Percentiles rank a stretch among this genome's conserved stretches.
These are phyloP conservation scores for Fusarium mundagurra DNA, from an alignment of 2,329 filamentous ascomycete species.

Conservation along the genomic window DNA sequence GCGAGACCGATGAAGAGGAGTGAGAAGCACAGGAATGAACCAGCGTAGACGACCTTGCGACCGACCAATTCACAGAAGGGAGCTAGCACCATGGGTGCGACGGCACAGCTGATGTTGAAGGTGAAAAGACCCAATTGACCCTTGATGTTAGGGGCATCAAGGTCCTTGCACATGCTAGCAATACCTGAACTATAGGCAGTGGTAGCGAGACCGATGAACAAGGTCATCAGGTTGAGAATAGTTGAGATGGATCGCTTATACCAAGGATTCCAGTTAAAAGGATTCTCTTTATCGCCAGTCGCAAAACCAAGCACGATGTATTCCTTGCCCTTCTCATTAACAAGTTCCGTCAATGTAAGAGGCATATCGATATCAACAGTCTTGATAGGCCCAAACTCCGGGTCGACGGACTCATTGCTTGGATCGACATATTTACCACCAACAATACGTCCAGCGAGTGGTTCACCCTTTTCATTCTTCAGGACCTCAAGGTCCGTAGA, in stretches of 20 bases:
- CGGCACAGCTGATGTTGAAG: conserved; percentile 36
- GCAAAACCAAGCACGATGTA: conserved; percentile 37
- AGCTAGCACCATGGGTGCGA: conserved; percentile 32
- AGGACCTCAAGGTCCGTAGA: conserved; percentile 24
- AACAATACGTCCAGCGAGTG: conserved; percentile 28
- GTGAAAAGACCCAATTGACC: conserved; percentile 36
- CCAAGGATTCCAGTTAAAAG: conserved; percentile 39
- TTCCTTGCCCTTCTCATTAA: conserved; percentile 32
- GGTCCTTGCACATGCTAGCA: conserved; percentile 25
- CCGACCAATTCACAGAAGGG: conserved; percentile 36
- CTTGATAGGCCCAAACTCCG: conserved; percentile 32
- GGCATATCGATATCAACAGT: conserved; percentile 36
- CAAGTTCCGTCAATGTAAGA: conserved; percentile 29
- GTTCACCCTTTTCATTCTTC: conserved; percentile 28
- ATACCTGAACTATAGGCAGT: conserved; percentile 38
- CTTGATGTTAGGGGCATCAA: conserved; percentile 31
- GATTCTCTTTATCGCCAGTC: conserved; percentile 36
- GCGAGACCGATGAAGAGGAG: conserved; percentile 35
- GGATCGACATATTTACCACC: conserved; percentile 34
- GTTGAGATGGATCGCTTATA: conserved; percentile 37
- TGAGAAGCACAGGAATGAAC: conserved; percentile 34
- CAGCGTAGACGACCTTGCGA: conserved; percentile 33
- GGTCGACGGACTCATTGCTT: conserved; percentile 22
- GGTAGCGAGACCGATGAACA: conserved; percentile 36
- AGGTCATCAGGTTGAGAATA: conserved; percentile 37